These are phyloP conservation scores for Salix suchowensis DNA, from an alignment of 345 rosid genomes.

Conservation along the genomic window DNA sequence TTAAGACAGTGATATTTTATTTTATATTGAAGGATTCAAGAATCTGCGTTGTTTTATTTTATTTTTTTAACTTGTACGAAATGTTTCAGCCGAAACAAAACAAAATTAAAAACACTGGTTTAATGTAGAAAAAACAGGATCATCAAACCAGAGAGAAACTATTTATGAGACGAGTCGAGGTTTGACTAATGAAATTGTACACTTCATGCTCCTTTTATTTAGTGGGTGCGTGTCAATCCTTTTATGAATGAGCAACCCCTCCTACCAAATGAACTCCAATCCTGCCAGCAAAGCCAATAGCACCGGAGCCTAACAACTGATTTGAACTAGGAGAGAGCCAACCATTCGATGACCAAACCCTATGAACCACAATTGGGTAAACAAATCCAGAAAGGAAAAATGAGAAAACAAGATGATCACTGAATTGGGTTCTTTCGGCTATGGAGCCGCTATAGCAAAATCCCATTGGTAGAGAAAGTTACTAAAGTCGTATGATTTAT, in stretches of 20 bases:
- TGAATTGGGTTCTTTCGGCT: constrained; percentile 74
- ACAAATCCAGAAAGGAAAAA: constrained; percentile 61
- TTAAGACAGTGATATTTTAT: too few relatives aligned
- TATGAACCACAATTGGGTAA: constrained; percentile 53
- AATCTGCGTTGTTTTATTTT: too few relatives aligned
- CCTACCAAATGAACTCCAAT: constrained; percentile 59
- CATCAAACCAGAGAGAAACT: too few relatives aligned
- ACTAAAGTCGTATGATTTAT: constrained; percentile 37
- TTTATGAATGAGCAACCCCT: constrained; percentile 42
- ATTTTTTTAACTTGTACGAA: too few relatives aligned
- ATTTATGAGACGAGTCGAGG: too few relatives aligned
- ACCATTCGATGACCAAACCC: constrained; percentile 52
- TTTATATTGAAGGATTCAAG: too few relatives aligned
- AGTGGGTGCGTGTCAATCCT: background rate
- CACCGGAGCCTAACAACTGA: constrained; percentile 47
- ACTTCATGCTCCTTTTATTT: too few relatives aligned
- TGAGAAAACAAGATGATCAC: constrained; percentile 59
- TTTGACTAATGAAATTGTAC: too few relatives aligned
- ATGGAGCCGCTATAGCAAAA: constrained; percentile 63
- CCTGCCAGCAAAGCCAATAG: constrained; percentile 60
- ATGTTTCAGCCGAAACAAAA: too few relatives aligned
- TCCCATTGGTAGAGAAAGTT: constrained; percentile 69
- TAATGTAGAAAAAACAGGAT: too few relatives aligned
- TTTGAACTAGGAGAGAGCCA: constrained; percentile 50
- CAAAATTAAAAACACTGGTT: too few relatives aligned